A percentile compares a stretch with the other conserved stretches of the same genome.
These are phyloP conservation scores for Penicillium psychrosexuale DNA, from an alignment of 2,329 filamentous ascomycete genomes.

Conservation along the genomic window DNA sequence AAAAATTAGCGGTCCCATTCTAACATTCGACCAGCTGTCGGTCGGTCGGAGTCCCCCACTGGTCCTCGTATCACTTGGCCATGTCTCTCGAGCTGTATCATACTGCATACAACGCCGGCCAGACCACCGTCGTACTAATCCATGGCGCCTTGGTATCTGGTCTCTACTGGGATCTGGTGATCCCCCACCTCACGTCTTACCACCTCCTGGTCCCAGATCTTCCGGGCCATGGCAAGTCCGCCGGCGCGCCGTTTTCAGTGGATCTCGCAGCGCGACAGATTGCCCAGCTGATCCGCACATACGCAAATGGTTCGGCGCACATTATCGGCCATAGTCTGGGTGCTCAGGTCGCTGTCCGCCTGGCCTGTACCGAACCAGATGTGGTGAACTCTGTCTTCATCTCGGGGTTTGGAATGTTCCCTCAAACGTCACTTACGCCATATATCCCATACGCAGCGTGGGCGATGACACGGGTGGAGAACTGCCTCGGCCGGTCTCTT, in stretches of 20 bases:
- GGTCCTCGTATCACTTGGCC: neutral
- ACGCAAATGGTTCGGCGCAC: conserved; percentile 11
- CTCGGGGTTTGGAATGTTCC: conserved; percentile 6
- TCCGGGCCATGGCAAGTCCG: conserved; percentile 15
- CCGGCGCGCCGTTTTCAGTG: conserved; percentile 10
- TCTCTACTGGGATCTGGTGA: conserved; percentile 11
- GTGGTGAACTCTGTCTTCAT: conserved; percentile 8
- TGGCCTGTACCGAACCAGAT: conserved; percentile 6
- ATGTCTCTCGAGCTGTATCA: neutral
- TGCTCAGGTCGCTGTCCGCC: conserved; percentile 10
- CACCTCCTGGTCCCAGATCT: conserved; percentile 18
- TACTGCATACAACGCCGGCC: neutral
- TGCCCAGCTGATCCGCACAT: conserved; percentile 2
- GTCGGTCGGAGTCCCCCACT: too few relatives aligned
- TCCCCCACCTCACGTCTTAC: conserved; percentile 9
- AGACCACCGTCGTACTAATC: conserved; percentile 12
- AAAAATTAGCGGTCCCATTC: too few relatives aligned
- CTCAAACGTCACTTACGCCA: conserved; percentile 2
- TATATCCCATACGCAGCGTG: conserved; percentile 9
- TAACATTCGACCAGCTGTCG: too few relatives aligned
- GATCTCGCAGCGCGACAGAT: conserved; percentile 1
- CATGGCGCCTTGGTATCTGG: conserved; percentile 14
- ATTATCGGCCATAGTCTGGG: conserved; percentile 19
- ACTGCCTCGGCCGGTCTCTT: neutral
- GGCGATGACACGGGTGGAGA: conserved; percentile 4